Percentiles rank a stretch among this genome's conserved stretches.
phyloP scores from a whole-genome alignment of 306 rosid genomes.

The Echinosophora koreensis region DNA sequence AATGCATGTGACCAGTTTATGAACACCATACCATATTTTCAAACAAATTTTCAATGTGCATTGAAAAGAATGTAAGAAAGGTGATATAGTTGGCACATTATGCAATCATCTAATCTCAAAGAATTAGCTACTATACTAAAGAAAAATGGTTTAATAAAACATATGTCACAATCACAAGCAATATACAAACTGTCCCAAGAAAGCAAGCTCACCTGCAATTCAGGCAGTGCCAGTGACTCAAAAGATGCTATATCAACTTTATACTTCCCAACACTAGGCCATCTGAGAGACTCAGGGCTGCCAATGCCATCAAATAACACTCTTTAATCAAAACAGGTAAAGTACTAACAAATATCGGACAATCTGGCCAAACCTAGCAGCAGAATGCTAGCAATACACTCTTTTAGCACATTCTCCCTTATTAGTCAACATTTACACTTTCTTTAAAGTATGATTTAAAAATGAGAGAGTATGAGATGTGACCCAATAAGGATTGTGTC shows the following conservation, averaged over 20 bases:
- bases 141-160: no score
- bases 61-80: constrained; percentile 10
- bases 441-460: no score
- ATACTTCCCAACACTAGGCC: constrained; percentile 90
- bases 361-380: background rate
- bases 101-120: background rate
- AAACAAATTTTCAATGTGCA: background rate
- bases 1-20: constrained; percentile 11
- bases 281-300: constrained; percentile 70
- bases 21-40: background rate
- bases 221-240: constrained; percentile 81
- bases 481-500: no score
- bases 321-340: constrained; percentile 35
- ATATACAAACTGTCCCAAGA: background rate
- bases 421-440: no score
- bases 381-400: background rate
- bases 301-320: constrained; percentile 50
- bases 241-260: constrained; percentile 79
- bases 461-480: no score
- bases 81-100: constrained; percentile 11
- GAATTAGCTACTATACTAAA: background rate
- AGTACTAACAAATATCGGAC: constrained; percentile 11
- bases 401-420: background rate
- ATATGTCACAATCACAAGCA: constrained; percentile 13
- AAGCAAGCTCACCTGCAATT: constrained; percentile 71